Conservation (phyloP, 164 flowering plant genomes). For the Chimonanthus praecox region DNA sequence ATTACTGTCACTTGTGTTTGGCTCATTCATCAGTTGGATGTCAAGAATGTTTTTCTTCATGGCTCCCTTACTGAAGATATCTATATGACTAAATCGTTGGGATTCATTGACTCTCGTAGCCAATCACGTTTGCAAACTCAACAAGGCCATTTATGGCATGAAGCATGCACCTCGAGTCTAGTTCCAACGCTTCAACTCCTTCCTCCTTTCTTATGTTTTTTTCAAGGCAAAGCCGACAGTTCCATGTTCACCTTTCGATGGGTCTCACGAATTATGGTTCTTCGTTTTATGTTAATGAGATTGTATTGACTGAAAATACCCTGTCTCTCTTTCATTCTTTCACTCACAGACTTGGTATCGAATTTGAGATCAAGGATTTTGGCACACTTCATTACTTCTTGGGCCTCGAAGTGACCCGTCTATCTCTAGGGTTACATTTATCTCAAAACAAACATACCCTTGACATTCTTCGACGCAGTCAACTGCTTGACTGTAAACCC, state of each 20-base stretch:
- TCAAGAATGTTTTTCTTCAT: too few relatives aligned
- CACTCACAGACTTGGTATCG: background rate
- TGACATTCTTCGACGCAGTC: too few relatives aligned
- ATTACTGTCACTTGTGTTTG: background rate
- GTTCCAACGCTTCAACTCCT: too few relatives aligned
- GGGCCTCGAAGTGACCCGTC: too few relatives aligned
- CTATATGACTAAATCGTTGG: background rate
- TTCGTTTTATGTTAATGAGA: background rate
- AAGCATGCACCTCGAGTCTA: background rate
- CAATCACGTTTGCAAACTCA: too few relatives aligned
- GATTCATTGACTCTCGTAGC: background rate
- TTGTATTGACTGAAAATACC: background rate
- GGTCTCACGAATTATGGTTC: background rate
- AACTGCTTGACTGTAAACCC: background rate
- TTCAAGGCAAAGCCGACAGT: background rate
- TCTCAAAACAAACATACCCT: too few relatives aligned
- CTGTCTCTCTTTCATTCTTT: background rate
- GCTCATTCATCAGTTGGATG: too few relatives aligned
- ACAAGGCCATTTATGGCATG: too few relatives aligned
- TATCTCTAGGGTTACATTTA: too few relatives aligned
- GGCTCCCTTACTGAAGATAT: background rate
- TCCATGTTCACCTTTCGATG: too few relatives aligned
- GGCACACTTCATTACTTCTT: too few relatives aligned
- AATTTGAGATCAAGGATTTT: background rate
- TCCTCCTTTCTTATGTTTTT: background rate